These are phyloP conservation scores for Botryotinia globosa DNA, from an alignment of 2,329 filamentous ascomycete genomes.

Conservation along the genomic window DNA sequence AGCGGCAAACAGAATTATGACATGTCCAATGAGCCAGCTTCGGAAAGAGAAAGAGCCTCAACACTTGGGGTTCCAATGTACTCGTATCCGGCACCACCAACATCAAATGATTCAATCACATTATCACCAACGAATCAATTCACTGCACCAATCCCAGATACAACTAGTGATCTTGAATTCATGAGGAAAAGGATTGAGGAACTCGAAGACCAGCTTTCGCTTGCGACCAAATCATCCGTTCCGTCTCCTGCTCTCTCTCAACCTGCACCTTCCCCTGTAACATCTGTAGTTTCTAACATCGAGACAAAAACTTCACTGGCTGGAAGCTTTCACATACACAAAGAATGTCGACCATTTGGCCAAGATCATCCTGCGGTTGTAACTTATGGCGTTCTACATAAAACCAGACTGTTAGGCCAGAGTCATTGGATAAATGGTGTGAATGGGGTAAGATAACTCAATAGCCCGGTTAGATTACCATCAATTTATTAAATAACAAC, in stretches of 20 bases:
- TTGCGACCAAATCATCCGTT: not conserved
- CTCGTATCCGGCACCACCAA: not conserved
- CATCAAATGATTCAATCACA: not conserved
- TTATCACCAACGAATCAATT: not conserved
- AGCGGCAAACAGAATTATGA: not conserved
- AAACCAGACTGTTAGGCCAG: conserved; percentile 55
- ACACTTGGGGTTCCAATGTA: not conserved
- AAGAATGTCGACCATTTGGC: conserved; percentile 19
- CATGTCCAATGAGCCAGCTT: not conserved
- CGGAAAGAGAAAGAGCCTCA: not conserved
- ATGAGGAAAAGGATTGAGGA: not conserved
- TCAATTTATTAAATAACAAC: not conserved
- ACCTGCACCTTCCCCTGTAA: not conserved
- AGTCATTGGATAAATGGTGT: conserved; percentile 56
- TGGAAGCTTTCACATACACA: not conserved
- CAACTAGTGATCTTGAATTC: too few relatives aligned
- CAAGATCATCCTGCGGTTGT: conserved; percentile 41
- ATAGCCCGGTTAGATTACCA: not conserved
- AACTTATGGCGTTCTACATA: conserved; percentile 49
- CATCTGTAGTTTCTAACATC: not conserved
- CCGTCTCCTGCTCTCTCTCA: not conserved
- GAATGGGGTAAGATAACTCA: conserved; percentile 40
- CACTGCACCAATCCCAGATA: not conserved
- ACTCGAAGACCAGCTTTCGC: not conserved
- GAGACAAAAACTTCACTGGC: not conserved